These are phyloP conservation scores for Mucor saturninus DNA, from an alignment of 371 early-diverging fungal genomes.

Conservation along the genomic window DNA sequence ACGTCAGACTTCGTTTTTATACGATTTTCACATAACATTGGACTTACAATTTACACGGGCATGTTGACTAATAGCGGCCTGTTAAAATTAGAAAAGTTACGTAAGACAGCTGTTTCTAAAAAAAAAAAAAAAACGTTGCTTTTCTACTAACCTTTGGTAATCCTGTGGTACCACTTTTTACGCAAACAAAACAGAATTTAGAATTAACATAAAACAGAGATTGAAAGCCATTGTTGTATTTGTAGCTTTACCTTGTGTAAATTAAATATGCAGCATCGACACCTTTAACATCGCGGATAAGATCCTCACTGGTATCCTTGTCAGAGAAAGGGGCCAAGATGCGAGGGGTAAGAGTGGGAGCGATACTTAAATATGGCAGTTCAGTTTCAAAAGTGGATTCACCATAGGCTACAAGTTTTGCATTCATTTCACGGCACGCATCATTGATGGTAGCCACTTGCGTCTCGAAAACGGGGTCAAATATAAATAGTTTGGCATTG, in stretches of 20 bases:
- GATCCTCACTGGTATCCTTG: slow-evolving; percentile 36
- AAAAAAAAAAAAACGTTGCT: too few relatives aligned
- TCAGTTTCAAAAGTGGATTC: slow-evolving; percentile 34
- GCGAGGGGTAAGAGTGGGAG: slow-evolving; percentile 33
- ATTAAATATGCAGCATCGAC: slow-evolving; percentile 52
- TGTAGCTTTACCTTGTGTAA: slow-evolving; percentile 46
- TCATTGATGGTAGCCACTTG: slow-evolving; percentile 17
- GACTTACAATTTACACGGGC: slow-evolving; percentile 29
- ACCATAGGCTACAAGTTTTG: slow-evolving; percentile 26
- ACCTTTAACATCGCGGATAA: slow-evolving; percentile 27
- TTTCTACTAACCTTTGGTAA: slow-evolving; percentile 31
- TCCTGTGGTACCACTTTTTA: slow-evolving; percentile 47
- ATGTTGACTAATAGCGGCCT: slow-evolving; percentile 39
- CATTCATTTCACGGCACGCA: slow-evolving; percentile 7
- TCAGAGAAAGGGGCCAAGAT: slow-evolving; percentile 31
- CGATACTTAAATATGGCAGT: slow-evolving; percentile 25
- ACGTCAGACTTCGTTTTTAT: not conserved
- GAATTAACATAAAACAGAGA: not conserved
- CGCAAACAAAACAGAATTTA: too few relatives aligned
- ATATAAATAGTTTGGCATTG: slow-evolving; percentile 29
- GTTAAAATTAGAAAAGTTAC: not conserved
- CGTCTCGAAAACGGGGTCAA: slow-evolving; percentile 33
- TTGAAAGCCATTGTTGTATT: not conserved
- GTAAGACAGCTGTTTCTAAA: too few relatives aligned
- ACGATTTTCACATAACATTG: not conserved